These are phyloP conservation scores for Fusarium sulawesiense DNA, from an alignment of 2,329 filamentous ascomycete genomes.

Conservation along the genomic window DNA sequence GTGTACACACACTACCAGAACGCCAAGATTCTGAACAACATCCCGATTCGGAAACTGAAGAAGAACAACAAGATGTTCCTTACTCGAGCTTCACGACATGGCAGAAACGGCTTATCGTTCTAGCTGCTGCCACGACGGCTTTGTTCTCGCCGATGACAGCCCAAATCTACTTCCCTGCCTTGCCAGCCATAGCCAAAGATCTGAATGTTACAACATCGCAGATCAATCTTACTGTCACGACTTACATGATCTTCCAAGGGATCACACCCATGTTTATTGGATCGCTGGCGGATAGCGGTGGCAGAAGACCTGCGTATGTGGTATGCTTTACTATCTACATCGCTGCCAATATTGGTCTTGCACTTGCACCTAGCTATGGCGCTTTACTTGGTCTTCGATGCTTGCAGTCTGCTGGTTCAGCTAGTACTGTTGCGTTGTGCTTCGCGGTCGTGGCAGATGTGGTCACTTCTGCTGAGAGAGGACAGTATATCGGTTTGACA, in stretches of 20 bases:
- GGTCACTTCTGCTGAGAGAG: constrained; percentile 70
- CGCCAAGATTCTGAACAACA: constrained; percentile 28
- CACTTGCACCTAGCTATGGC: constrained; percentile 60
- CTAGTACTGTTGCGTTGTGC: constrained; percentile 68
- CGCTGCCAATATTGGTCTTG: constrained; percentile 65
- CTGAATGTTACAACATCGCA: constrained; percentile 56
- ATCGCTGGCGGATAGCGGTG: constrained; percentile 64
- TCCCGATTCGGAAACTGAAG: neutral
- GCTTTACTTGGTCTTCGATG: constrained; percentile 65
- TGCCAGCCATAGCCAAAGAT: constrained; percentile 61
- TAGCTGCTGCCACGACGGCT: constrained; percentile 53
- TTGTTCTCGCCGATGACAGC: constrained; percentile 61
- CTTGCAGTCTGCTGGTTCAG: constrained; percentile 68
- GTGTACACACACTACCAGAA: neutral
- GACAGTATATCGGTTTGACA: constrained; percentile 67
- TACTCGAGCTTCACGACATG: constrained; percentile 55
- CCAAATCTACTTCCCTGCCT: constrained; percentile 66
- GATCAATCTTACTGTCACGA: constrained; percentile 65
- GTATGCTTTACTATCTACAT: constrained; percentile 65
- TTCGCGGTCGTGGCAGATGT: constrained; percentile 72
- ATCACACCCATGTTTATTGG: constrained; percentile 68
- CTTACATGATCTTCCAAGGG: constrained; percentile 71
- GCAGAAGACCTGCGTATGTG: constrained; percentile 66
- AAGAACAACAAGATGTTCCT: constrained; percentile 16
- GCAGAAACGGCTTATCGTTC: constrained; percentile 56